Conservation (phyloP, 495 filamentous ascomycete genomes). For the Lasiosphaeris hirsuta region DNA sequence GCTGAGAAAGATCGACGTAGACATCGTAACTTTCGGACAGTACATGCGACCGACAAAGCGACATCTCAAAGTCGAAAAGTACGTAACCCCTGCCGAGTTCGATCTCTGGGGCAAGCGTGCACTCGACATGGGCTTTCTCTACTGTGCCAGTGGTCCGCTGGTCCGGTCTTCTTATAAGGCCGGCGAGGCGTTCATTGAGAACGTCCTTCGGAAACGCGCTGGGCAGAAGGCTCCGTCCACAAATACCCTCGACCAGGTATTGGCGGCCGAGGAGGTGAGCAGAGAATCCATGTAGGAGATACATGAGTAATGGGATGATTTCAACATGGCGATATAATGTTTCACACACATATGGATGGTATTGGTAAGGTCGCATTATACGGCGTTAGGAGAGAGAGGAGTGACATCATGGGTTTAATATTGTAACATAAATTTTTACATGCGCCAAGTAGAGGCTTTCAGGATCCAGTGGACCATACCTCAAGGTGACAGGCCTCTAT, state of each 20-base stretch:
- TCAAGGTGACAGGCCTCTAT: too few relatives aligned
- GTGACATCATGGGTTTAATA: constrained; percentile 15
- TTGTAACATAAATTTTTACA: constrained; percentile 31
- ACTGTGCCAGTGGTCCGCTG: constrained; percentile 88
- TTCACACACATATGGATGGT: not conserved
- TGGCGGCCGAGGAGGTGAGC: constrained; percentile 22
- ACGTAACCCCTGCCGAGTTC: constrained; percentile 85
- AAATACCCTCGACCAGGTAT: constrained; percentile 18
- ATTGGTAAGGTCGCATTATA: constrained; percentile 12
- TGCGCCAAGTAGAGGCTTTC: too few relatives aligned
- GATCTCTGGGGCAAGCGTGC: constrained; percentile 88
- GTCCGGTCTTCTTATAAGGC: constrained; percentile 96
- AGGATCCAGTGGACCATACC: too few relatives aligned
- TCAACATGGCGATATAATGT: constrained; percentile 6
- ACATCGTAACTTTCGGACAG: constrained; percentile 96
- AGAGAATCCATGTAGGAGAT: constrained; percentile 15
- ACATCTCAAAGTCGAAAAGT: constrained; percentile 93
- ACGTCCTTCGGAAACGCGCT: constrained; percentile 85
- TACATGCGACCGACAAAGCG: constrained; percentile 99
- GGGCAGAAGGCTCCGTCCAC: constrained; percentile 36
- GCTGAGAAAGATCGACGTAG: constrained; percentile 73
- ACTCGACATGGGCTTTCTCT: constrained; percentile 92
- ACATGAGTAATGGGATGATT: constrained; percentile 4
- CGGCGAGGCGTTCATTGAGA: constrained; percentile 97
- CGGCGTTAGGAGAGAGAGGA: constrained; percentile 5